Base-by-base conservation (phyloP, 495 filamentous ascomycete species). In the Aspergillus incahuasiensis region DNA sequence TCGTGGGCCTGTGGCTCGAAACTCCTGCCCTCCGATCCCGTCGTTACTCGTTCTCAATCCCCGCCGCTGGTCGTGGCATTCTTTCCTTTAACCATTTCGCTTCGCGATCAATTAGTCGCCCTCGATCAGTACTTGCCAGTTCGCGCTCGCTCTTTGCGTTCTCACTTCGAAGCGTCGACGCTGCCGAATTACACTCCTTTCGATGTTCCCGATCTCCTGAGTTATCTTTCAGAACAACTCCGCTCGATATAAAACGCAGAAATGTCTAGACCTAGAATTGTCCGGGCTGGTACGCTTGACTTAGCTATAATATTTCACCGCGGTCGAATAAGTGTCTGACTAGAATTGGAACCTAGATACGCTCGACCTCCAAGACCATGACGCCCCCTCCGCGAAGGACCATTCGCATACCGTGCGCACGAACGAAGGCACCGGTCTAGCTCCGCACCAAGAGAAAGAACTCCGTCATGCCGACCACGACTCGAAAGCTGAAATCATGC, bases 341-440 rank as follows among this genome's bases (percentile, higher is more conserved):
- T n/a, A 13, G 18, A 41, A 28, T 15, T 22, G 34, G 38, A 16
- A 4, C 12, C 25, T 62, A 97, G 94, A 99, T 75, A 92, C 94
- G 48, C 84, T 97, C 69, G 94, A 98, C 74, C 86, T 98, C 6
- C 95, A 99, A 76, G 82, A 87, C 69, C 86, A 85, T 63, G 75
- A 86, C 67, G 73, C 87, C 22, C 90, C 90, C 21, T 91, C 92
- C 41, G 88, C 94, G 6, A 80, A 95, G 70, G 89, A 89, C 61
- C 88, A 91, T 72, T 68, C 78, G 53, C 84, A 83, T 64, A 74
- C 72, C 20, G 64, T 71, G 42, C 71, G 78, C 45, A 74, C 79
- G 62, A 72, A 76, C 11, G 64, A 81, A 35, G 82, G 76, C 34
- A 68, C 67, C 53, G 85, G 87, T 53, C 80, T 80, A 61, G 90